phyloP scores from a whole-genome alignment of 129 eudicot species.

The Saussurea involucrata region DNA sequence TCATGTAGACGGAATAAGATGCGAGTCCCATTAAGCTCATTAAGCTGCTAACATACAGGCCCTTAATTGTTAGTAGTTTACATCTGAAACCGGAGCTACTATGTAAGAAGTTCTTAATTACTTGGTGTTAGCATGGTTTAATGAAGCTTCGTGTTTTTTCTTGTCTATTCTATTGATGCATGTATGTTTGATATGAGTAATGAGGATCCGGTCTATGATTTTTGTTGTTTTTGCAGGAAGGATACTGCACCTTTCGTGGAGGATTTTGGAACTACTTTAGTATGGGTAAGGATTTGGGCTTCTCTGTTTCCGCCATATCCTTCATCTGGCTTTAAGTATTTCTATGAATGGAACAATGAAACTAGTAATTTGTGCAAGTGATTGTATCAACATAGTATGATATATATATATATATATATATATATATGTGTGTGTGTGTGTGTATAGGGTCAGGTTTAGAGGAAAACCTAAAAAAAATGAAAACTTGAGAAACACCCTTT shows the following conservation, averaged over 20 bases:
- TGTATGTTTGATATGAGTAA: background rate
- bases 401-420: background rate
- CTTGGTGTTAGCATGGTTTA: background rate
- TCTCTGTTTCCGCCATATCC: background rate
- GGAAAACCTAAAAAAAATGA: background rate
- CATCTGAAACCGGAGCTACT: background rate
- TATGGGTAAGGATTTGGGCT: conserved; percentile 58
- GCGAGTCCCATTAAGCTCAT: background rate
- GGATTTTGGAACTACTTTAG: conserved; percentile 98
- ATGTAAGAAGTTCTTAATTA: background rate
- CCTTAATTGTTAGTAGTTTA: background rate
- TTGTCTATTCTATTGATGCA: background rate
- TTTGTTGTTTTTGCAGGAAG: conserved; percentile 49
- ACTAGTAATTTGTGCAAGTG: background rate
- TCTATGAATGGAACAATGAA: background rate
- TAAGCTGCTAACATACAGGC: background rate
- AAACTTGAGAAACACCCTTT: background rate
- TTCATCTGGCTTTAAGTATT: background rate
- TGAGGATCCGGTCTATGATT: background rate
- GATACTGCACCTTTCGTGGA: conserved; percentile 75
- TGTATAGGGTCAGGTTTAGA: background rate
- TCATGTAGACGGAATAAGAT: background rate
- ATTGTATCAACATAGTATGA: background rate
- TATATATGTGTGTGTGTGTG: no score
- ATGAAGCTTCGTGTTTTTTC: background rate